Evolutionary conservation across 1,284 basidiomycete species (phyloP).

Genomic region (Tilletia setariae): DNA sequence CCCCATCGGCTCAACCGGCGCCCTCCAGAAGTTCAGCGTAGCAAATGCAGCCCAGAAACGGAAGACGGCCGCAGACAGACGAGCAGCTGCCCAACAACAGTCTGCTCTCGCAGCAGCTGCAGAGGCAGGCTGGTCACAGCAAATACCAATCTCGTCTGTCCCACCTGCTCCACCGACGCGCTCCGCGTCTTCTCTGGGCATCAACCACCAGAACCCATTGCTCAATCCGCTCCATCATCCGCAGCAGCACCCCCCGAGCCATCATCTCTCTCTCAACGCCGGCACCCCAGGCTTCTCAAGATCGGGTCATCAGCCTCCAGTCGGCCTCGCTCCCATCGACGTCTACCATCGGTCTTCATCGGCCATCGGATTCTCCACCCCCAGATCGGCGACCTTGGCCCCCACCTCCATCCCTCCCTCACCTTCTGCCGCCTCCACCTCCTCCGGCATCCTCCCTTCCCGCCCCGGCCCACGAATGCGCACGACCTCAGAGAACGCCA

Average conservation of each 20-base stretch:
- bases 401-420: background rate
- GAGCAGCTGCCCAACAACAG: background rate
- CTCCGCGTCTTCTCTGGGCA: conserved; percentile 14
- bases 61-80: conserved; percentile 16
- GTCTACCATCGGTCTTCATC: background rate
- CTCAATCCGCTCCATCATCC: conserved; percentile 10
- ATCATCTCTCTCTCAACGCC: background rate
- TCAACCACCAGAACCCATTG: background rate
- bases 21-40: conserved; percentile 44
- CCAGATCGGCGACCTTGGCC: background rate
- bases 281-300: background rate
- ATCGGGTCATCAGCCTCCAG: background rate
- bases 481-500: too few relatives aligned
- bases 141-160: background rate
- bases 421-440: too few relatives aligned
- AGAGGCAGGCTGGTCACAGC: conserved; percentile 22
- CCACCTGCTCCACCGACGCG: background rate
- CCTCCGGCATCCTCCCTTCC: too few relatives aligned
- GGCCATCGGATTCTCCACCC: background rate
- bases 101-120: conserved; percentile 20
- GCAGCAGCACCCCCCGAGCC: background rate
- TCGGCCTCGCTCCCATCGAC: background rate
- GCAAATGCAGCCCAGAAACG: conserved; percentile 36
- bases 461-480: too few relatives aligned
- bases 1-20: conserved; percentile 45